Conservation (phyloP, 768 basidiomycete genomes). For the Phlegmacium glaucopus region DNA sequence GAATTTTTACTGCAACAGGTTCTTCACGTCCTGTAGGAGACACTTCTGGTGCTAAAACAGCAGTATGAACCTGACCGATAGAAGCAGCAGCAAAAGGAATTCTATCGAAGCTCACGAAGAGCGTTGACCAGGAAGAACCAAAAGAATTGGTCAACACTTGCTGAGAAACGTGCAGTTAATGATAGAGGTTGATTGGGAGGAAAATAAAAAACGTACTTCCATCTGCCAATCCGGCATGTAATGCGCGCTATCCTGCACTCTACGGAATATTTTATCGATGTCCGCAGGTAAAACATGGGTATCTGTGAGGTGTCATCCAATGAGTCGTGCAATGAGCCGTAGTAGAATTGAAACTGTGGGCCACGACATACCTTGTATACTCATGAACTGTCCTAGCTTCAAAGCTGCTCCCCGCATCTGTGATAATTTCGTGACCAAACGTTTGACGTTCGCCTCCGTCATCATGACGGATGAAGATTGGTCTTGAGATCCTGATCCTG, state of each 20-base stretch:
- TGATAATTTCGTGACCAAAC: conserved; percentile 89
- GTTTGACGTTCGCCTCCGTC: conserved; percentile 87
- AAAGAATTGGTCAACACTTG: conserved; percentile 75
- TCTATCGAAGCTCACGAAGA: conserved; percentile 75
- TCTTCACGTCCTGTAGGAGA: conserved; percentile 55
- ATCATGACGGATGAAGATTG: conserved; percentile 62
- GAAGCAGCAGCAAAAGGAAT: conserved; percentile 94
- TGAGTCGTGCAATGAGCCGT: not conserved
- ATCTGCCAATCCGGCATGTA: conserved; percentile 99
- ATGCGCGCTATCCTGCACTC: conserved; percentile 93
- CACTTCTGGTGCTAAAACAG: conserved; percentile 49
- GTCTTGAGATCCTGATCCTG: conserved; percentile 37
- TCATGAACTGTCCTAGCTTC: conserved; percentile 96
- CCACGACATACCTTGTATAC: conserved; percentile 71
- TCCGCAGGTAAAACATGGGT: conserved; percentile 86
- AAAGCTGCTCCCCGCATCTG: conserved; percentile 96
- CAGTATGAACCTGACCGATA: conserved; percentile 93
- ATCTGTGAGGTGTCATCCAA: conserved; percentile 45
- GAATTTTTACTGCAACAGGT: conserved; percentile 81
- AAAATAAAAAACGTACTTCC: conserved; percentile 53
- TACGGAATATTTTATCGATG: conserved; percentile 81
- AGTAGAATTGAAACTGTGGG: not conserved
- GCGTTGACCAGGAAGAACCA: conserved; percentile 67
- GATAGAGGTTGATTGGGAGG: not conserved
- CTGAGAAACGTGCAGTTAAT: conserved; percentile 22